Evolutionary conservation across 2,329 filamentous ascomycete species (phyloP).

Genomic region (Colletotrichum tropicale): DNA sequence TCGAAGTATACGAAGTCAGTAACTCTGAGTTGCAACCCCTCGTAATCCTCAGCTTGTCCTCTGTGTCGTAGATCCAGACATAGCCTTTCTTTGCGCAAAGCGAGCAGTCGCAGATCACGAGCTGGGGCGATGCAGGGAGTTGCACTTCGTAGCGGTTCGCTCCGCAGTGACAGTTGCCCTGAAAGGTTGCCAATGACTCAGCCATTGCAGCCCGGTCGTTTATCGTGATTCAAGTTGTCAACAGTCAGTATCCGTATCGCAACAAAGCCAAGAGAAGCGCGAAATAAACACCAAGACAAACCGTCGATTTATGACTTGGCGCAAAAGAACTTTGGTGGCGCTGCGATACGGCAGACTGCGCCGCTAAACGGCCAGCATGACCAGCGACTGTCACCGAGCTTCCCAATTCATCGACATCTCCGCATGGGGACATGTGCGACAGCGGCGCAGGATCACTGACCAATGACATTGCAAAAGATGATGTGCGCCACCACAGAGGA

Average conservation of each 20-base stretch:
- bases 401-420: not conserved
- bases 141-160: slow-evolving; percentile 27
- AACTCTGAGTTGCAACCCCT: slow-evolving; percentile 10
- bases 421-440: not conserved
- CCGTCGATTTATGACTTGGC: not conserved
- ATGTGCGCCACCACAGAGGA: not conserved
- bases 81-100: slow-evolving; percentile 33
- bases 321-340: not conserved
- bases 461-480: not conserved
- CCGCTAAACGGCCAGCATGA: not conserved
- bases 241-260: not conserved
- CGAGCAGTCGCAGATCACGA: slow-evolving; percentile 25
- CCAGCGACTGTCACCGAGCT: not conserved
- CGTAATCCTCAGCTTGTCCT: slow-evolving; percentile 8
- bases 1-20: slow-evolving; percentile 4
- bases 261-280: not conserved
- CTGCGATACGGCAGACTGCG: not conserved
- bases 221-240: not conserved
- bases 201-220: not conserved
- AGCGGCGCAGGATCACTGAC: not conserved
- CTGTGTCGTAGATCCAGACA: slow-evolving; percentile 25
- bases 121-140: not conserved
- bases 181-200: not conserved
- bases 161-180: slow-evolving; percentile 35
- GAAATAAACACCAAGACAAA: not conserved